A percentile compares a stretch with the other conserved stretches of the same genome.
phyloP scores from a whole-genome alignment of 2,329 filamentous ascomycete species.

The Fusarium beomiforme region DNA sequence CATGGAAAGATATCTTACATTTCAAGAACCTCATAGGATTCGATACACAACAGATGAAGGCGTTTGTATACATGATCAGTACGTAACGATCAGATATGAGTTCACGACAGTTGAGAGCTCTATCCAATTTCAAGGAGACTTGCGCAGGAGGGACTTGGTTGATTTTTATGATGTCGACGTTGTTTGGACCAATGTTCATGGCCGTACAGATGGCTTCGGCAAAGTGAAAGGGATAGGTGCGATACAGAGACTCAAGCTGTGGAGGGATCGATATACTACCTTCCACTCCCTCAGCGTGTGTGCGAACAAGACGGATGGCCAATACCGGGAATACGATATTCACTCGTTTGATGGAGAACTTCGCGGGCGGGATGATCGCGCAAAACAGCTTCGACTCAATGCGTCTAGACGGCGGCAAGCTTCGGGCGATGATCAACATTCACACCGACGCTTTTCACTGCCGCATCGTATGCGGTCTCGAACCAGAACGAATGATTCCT shows the following conservation, averaged over 20 bases:
- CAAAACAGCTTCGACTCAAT: conserved; percentile 56
- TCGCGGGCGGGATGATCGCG: conserved; percentile 57
- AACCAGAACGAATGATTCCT: conserved; percentile 45
- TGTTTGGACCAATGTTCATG: conserved; percentile 61
- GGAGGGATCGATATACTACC: conserved; percentile 59
- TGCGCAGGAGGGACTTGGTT: conserved; percentile 58
- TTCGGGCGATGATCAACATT: conserved; percentile 49
- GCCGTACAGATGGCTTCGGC: conserved; percentile 60
- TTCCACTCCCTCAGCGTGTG: conserved; percentile 60
- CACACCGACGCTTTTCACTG: conserved; percentile 55
- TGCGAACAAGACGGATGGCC: conserved; percentile 57
- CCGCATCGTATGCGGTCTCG: conserved; percentile 55
- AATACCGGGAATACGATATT: conserved; percentile 60
- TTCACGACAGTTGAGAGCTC: conserved; percentile 61
- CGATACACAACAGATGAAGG: conserved; percentile 60
- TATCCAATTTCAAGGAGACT: conserved; percentile 59
- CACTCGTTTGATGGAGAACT: conserved; percentile 59
- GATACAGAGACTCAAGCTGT: conserved; percentile 63
- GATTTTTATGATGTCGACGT: conserved; percentile 64
- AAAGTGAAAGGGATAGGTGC: conserved; percentile 61
- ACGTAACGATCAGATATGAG: conserved; percentile 60
- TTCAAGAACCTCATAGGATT: conserved; percentile 59
- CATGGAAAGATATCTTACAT: conserved; percentile 60
- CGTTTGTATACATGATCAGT: conserved; percentile 59
- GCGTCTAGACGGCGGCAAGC: conserved; percentile 54